Conservation (phyloP, 805 yeast genomes). For the Teunomyces atbi region DNA sequence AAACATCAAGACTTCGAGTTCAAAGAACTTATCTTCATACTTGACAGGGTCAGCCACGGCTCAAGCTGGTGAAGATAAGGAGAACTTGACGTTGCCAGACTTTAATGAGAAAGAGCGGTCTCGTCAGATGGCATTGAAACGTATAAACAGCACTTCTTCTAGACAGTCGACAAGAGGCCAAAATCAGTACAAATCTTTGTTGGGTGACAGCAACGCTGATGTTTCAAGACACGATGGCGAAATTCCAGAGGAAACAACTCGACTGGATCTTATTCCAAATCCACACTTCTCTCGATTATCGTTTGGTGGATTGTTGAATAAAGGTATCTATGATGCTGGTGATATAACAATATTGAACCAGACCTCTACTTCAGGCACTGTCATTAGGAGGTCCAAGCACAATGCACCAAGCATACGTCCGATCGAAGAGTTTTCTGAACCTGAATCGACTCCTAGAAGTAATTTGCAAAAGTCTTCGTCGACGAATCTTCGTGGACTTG, state of each 20-base stretch:
- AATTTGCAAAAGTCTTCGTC: constrained; percentile 21
- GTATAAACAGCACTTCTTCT: constrained; percentile 2
- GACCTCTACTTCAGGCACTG: constrained; percentile 17
- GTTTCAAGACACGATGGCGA: constrained; percentile 6
- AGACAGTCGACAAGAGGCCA: constrained; percentile 1
- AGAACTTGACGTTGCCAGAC: constrained; percentile 14
- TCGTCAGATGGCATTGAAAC: background rate
- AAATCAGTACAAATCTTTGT: constrained; percentile 16
- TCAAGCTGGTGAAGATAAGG: constrained; percentile 12
- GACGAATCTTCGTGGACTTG: constrained; percentile 28
- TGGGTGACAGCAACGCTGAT: constrained; percentile 20
- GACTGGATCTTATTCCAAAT: constrained; percentile 34
- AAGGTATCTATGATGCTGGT: constrained; percentile 10
- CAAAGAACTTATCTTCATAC: constrained; percentile 26
- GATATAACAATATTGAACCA: constrained; percentile 11
- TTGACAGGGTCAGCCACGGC: constrained; percentile 5
- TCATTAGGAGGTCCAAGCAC: constrained; percentile 15
- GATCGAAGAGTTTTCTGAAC: background rate
- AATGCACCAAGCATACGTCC: background rate
- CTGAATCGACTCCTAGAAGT: constrained; percentile 8
- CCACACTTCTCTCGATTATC: constrained; percentile 44
- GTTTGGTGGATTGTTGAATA: constrained; percentile 31
- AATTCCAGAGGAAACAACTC: constrained; percentile 8
- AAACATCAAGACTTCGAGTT: constrained; percentile 36
- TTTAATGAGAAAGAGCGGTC: constrained; percentile 9